These are phyloP conservation scores for Gastrolobium bilobum DNA, from an alignment of 306 rosid species.

Conservation along the genomic window DNA sequence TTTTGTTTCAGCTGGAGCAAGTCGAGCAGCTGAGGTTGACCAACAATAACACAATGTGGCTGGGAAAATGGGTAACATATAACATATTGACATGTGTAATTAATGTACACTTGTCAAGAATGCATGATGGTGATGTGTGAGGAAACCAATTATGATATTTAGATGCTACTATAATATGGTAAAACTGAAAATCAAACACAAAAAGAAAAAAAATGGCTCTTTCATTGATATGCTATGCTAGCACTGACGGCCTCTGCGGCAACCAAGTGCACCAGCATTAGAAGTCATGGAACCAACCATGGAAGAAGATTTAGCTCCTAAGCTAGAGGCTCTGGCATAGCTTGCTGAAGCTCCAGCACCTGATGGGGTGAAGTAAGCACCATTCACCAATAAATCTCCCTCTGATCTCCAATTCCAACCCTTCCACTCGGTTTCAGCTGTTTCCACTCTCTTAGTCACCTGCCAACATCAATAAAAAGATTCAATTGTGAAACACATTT, in stretches of 20 bases:
- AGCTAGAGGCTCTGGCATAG: constrained; percentile 98
- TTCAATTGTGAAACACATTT: constrained; percentile 26
- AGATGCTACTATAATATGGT: constrained; percentile 53
- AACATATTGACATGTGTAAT: constrained; percentile 73
- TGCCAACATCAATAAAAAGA: constrained; percentile 39
- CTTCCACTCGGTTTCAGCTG: constrained; percentile 70
- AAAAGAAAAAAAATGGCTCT: constrained; percentile 40
- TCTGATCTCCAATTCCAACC: constrained; percentile 98
- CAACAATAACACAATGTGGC: constrained; percentile 57
- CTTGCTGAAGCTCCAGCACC: constrained; percentile 98
- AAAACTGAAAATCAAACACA: constrained; percentile 52
- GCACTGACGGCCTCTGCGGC: constrained; percentile 87
- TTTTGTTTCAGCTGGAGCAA: constrained; percentile 77
- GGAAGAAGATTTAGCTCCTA: constrained; percentile 95
- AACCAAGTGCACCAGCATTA: constrained; percentile 78
- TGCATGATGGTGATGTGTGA: constrained; percentile 43
- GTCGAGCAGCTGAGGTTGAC: constrained; percentile 98
- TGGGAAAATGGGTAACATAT: constrained; percentile 40
- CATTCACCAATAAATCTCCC: constrained; percentile 86
- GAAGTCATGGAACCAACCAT: constrained; percentile 94
- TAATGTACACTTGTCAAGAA: constrained; percentile 89
- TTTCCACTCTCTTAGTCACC: constrained; percentile 98
- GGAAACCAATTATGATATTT: constrained; percentile 47
- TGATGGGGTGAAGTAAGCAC: constrained; percentile 95
- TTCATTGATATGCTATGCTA: constrained; percentile 49